phyloP scores from a whole-genome alignment of 169 alveolate genomes.

The Plasmodium sp. region DNA sequence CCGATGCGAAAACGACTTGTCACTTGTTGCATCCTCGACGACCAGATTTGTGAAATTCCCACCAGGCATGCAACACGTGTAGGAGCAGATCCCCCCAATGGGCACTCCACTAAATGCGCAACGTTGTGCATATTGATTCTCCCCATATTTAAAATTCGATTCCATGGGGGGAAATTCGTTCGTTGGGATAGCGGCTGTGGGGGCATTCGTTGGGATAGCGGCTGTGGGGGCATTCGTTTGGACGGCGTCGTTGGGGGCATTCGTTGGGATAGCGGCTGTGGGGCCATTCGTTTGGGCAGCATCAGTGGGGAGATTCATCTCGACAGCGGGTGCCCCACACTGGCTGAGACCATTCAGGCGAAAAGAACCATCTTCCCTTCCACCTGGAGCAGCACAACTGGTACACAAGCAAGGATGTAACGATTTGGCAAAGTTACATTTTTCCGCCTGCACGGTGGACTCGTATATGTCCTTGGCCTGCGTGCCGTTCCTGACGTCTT shows the following conservation, averaged over 20 bases:
- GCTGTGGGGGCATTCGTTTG: neutral
- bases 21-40: neutral
- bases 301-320: too few species aligned
- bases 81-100: neutral
- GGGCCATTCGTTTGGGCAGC: too few species aligned
- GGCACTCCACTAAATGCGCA: neutral
- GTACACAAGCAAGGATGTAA: neutral
- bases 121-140: neutral
- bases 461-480: neutral
- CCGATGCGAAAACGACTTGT: neutral
- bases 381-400: neutral
- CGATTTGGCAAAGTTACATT: neutral
- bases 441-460: neutral
- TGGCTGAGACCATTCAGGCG: neutral
- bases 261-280: too few species aligned
- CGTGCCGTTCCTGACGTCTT: neutral
- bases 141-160: neutral
- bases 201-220: neutral
- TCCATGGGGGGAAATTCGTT: neutral
- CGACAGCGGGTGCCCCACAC: neutral
- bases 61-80: neutral
- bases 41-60: neutral
- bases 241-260: neutral
- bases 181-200: neutral
- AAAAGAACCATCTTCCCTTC: neutral